Evolutionary conservation across 2,329 filamentous ascomycete species (phyloP), one percentile per base, ranked within the genome.

Genomic region (Rachicladosporium sp.): DNA sequence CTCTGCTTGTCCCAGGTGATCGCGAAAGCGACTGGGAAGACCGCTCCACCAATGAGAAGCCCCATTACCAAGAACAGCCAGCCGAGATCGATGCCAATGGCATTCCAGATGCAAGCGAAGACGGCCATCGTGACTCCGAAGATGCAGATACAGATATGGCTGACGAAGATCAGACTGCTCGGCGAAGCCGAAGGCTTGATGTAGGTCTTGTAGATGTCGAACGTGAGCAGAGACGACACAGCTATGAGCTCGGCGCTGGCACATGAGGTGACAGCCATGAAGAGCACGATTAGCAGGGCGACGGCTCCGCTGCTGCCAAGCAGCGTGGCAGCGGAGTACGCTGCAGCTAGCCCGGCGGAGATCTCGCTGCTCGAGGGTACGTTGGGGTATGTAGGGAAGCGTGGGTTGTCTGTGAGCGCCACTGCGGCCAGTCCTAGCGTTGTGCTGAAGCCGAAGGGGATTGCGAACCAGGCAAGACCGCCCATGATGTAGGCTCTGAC

Each of bases 391-490:
- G 64, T 67, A 8, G 64, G 65, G 35, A 65, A 68, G 10, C 46
- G 47, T 4, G 62, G 63, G 19, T 61, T 61, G 43, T 63, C 54
- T 3, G 59, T 63, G n/a, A 69, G 54, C 5, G 65, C 67, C 1
- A 62, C 39, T 10, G 39, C 62, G 1, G 63, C 65, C 2, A 70
- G 57, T 9, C 67, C 67, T 39, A 70, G 52, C 1, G 65, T 67
- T 2, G 67, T 68, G 1, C 64, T 60, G 45, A 67, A 63, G 2
- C 61, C 60, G 36, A 66, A 69, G 0, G 67, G 67, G 11, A 70
- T 67, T 4, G 63, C 67, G 43, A 68, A 68, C 60, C 66, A 69
- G 3, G 64, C 65, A 5, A 70, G 49, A 0, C 66, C 65, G 11
- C 64, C 66, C 3, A 70, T 53, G 21, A 57, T 50, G 33, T 59